Conservation (phyloP, 2,329 filamentous ascomycete species). For the Shiraia sp. region DNA sequence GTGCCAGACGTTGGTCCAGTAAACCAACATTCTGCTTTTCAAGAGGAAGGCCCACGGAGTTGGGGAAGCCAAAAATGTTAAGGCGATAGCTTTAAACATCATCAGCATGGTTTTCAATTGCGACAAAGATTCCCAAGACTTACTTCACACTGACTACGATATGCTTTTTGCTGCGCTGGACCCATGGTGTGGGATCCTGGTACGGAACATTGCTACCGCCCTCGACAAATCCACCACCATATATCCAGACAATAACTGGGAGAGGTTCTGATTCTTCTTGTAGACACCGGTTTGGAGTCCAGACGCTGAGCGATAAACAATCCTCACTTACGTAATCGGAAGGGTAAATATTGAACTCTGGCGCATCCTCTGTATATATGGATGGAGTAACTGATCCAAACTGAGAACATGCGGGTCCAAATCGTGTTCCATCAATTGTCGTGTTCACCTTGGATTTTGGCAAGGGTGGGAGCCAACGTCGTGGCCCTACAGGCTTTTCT, state of each 20-base stretch:
- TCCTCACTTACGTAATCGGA: conserved; percentile 45
- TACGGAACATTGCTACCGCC: conserved; percentile 52
- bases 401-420: conserved; percentile 36
- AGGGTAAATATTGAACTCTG: conserved; percentile 25
- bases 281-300: conserved; percentile 42
- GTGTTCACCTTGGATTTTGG: conserved; percentile 18
- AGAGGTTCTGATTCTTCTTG: conserved; percentile 24
- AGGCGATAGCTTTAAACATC: conserved; percentile 33
- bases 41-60: conserved; percentile 33
- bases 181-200: conserved; percentile 29
- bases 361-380: conserved; percentile 29
- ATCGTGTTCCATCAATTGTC: conserved; percentile 29
- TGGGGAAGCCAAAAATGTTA: conserved; percentile 47
- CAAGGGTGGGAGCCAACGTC: conserved; percentile 40
- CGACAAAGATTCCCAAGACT: not conserved
- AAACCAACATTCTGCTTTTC: conserved; percentile 45
- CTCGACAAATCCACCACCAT: conserved; percentile 52
- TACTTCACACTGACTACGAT: conserved; percentile 41
- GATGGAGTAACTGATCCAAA: conserved; percentile 17
- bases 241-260: conserved; percentile 53
- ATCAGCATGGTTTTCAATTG: not conserved
- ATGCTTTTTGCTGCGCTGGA: conserved; percentile 41
- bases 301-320: conserved; percentile 53
- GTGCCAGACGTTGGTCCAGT: conserved; percentile 44
- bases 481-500: conserved; percentile 36